These are phyloP conservation scores for Botrytis elliptica DNA, from an alignment of 2,329 filamentous ascomycete species.

Conservation along the genomic window DNA sequence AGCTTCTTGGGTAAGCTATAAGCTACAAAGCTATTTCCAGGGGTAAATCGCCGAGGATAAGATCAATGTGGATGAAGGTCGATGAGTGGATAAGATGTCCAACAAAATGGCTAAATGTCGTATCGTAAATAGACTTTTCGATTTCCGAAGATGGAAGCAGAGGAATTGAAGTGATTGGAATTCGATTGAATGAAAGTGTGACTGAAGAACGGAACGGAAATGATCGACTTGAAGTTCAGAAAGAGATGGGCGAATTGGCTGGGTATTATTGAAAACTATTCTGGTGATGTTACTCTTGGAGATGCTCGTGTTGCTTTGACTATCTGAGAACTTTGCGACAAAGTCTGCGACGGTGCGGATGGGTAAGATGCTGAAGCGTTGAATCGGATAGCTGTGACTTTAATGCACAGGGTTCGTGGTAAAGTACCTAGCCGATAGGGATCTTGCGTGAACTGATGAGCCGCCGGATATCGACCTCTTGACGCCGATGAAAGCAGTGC, in stretches of 20 bases:
- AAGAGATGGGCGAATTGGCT: neutral
- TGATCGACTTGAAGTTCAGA: conserved; percentile 3
- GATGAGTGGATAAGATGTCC: neutral
- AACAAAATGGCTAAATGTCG: conserved; percentile 3
- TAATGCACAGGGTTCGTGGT: conserved; percentile 23
- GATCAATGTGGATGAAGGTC: neutral
- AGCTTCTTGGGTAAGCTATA: conserved; percentile 21
- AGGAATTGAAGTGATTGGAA: neutral
- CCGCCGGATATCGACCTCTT: conserved; percentile 26
- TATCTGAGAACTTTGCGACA: conserved; percentile 36
- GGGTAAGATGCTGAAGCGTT: conserved; percentile 29
- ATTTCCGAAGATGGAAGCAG: neutral
- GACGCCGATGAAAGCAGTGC: conserved; percentile 12
- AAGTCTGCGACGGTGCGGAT: conserved; percentile 34
- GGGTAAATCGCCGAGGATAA: conserved; percentile 15
- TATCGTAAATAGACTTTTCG: conserved; percentile 12
- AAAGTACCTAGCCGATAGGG: conserved; percentile 32
- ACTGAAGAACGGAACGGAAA: conserved; percentile 14
- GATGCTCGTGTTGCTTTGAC: conserved; percentile 35
- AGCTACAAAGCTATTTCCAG: conserved; percentile 17
- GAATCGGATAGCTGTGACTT: conserved; percentile 31
- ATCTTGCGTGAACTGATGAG: conserved; percentile 31
- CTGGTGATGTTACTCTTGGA: conserved; percentile 18
- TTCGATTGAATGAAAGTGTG: conserved; percentile 3
- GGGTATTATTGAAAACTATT: conserved; percentile 25